Conservation (phyloP, 192 early-diverging fungal species). For the Diversispora epigaea region DNA sequence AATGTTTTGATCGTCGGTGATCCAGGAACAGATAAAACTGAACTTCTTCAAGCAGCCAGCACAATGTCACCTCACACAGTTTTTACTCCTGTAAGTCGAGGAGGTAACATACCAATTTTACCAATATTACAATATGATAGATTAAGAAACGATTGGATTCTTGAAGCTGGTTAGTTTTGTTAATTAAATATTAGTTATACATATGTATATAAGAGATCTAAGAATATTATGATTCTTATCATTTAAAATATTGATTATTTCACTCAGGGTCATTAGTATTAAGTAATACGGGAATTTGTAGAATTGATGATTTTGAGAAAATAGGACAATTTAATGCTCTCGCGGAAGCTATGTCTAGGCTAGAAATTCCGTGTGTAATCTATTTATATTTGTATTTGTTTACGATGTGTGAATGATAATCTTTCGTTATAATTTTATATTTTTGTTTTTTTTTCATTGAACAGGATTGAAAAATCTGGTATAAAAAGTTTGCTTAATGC, state of each 20-base stretch:
- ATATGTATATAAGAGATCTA: constrained; percentile 36
- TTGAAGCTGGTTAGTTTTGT: constrained; percentile 62
- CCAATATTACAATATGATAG: constrained; percentile 73
- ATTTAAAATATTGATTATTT: constrained; percentile 34
- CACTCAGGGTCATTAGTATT: constrained; percentile 75
- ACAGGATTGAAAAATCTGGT: constrained; percentile 81
- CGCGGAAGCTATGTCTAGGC: constrained; percentile 88
- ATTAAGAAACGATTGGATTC: constrained; percentile 71
- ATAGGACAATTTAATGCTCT: constrained; percentile 77
- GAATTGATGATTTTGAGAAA: constrained; percentile 93
- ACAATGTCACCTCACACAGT: constrained; percentile 80
- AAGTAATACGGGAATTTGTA: constrained; percentile 84
- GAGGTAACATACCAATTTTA: constrained; percentile 64
- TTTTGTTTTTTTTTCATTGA: neutral
- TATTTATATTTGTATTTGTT: neutral
- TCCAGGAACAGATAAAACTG: constrained; percentile 84
- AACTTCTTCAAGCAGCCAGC: constrained; percentile 82
- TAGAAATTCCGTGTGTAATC: constrained; percentile 53
- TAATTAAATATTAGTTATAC: constrained; percentile 36
- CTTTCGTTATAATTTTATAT: neutral
- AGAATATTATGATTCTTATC: constrained; percentile 36
- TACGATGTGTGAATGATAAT: neutral
- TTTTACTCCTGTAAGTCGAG: constrained; percentile 74
- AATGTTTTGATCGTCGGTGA: constrained; percentile 46
- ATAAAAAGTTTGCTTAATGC: constrained; percentile 49